Conservation (phyloP, 495 filamentous ascomycete genomes). For the Tirmania nivea region DNA sequence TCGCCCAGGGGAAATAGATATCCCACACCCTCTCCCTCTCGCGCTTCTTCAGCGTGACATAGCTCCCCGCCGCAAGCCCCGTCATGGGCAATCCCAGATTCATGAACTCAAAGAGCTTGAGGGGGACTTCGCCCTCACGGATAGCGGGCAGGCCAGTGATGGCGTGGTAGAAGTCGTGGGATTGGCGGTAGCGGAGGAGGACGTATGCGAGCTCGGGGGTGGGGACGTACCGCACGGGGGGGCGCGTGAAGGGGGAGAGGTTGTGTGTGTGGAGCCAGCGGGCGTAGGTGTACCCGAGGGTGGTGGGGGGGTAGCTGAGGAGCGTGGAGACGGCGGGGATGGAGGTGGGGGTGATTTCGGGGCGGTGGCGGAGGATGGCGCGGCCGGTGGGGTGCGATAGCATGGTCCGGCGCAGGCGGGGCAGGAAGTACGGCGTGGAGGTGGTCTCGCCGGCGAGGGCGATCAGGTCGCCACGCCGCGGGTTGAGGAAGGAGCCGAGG, state of each 20-base stretch:
- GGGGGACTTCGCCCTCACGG: constrained; percentile 76
- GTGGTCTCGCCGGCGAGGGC: constrained; percentile 84
- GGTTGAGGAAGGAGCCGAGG: constrained; percentile 55
- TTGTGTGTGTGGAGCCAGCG: constrained; percentile 80
- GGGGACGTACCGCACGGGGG: constrained; percentile 58
- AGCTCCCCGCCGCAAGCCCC: constrained; percentile 52
- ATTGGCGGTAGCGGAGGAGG: constrained; percentile 95
- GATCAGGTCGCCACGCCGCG: constrained; percentile 70
- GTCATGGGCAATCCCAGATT: constrained; percentile 94
- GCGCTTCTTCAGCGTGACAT: constrained; percentile 46
- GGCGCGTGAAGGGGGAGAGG: constrained; percentile 73
- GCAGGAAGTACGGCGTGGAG: constrained; percentile 84
- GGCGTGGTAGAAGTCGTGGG: constrained; percentile 96
- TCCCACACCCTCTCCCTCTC: constrained; percentile 52
- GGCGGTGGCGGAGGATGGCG: constrained; percentile 72
- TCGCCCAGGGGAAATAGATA: constrained; percentile 75
- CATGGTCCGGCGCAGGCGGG: constrained; percentile 80
- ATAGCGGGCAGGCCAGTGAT: constrained; percentile 81
- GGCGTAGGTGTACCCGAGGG: constrained; percentile 67
- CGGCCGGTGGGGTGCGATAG: constrained; percentile 64
- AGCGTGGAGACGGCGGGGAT: constrained; percentile 43
- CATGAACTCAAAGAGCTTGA: constrained; percentile 91
- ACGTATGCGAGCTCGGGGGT: constrained; percentile 91
- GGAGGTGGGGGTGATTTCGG: constrained; percentile 63
- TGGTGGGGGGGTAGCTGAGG: constrained; percentile 45